These are phyloP conservation scores for Fusarium incarnatum DNA, from an alignment of 2,329 filamentous ascomycete species.

Conservation along the genomic window DNA sequence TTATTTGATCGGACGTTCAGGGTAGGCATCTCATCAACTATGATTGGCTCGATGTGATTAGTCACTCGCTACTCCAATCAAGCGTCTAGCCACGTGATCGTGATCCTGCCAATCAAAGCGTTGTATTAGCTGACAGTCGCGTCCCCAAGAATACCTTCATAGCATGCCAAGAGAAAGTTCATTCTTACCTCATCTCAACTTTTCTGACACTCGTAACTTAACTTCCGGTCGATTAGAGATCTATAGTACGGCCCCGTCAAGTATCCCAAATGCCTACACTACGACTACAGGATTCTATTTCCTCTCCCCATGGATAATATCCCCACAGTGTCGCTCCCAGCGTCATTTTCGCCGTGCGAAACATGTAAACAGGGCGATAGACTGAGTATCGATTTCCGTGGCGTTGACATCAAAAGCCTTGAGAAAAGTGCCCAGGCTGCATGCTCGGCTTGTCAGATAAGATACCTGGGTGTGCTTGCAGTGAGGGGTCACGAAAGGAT, in stretches of 20 bases:
- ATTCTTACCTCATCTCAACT: neutral
- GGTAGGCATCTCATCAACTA: neutral
- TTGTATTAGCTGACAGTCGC: neutral
- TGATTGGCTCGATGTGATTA: accelerated
- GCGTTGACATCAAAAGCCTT: accelerated
- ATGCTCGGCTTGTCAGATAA: neutral
- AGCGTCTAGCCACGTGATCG: accelerated
- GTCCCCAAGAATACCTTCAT: neutral
- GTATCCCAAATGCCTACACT: neutral
- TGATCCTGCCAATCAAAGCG: accelerated
- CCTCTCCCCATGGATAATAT: neutral
- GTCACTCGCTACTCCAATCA: accelerated
- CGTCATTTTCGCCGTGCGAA: accelerated
- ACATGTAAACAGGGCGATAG: neutral
- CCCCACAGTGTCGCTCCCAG: accelerated
- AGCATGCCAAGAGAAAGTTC: accelerated
- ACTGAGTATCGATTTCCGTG: neutral
- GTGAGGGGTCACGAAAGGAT: neutral
- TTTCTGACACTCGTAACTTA: neutral
- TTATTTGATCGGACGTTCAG: accelerated
- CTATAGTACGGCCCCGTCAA: accelerated
- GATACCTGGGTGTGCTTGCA: neutral
- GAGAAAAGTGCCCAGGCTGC: accelerated
- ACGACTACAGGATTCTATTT: accelerated
- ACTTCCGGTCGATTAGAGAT: neutral